phyloP scores from a whole-genome alignment of 495 filamentous ascomycete genomes.

The Neurospora cerealis region DNA sequence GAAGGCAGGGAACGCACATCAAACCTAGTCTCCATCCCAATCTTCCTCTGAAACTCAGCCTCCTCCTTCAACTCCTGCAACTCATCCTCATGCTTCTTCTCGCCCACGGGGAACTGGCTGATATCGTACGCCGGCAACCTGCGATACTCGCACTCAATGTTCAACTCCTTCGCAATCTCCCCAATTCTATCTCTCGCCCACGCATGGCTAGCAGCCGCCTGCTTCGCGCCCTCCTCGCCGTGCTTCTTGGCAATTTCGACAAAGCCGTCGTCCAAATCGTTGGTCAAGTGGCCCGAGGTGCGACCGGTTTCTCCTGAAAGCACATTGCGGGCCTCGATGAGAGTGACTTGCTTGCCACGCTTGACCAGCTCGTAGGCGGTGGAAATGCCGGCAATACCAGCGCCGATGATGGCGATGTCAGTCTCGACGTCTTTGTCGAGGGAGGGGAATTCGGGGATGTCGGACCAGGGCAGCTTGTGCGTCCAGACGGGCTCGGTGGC shows the following conservation, averaged over 20 bases:
- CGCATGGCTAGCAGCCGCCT: slow-evolving; percentile 43
- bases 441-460: slow-evolving; percentile 34
- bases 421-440: slow-evolving; percentile 28
- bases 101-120: slow-evolving; percentile 19
- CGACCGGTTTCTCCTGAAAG: slow-evolving; percentile 44
- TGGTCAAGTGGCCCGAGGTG: slow-evolving; percentile 46
- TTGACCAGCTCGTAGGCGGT: slow-evolving; percentile 43
- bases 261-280: slow-evolving; percentile 43
- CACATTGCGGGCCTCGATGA: slow-evolving; percentile 45
- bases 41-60: slow-evolving; percentile 26
- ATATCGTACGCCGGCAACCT: slow-evolving; percentile 36
- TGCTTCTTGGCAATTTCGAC: slow-evolving; percentile 40
- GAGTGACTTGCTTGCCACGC: slow-evolving; percentile 37
- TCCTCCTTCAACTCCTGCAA: slow-evolving; percentile 27
- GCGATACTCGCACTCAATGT: slow-evolving; percentile 48
- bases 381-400: slow-evolving; percentile 45
- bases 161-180: slow-evolving; percentile 34
- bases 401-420: slow-evolving; percentile 44
- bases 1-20: no score
- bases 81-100: slow-evolving; percentile 33
- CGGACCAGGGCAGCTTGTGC: slow-evolving; percentile 37
- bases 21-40: slow-evolving; percentile 36
- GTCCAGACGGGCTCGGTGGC: slow-evolving; percentile 42
- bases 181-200: slow-evolving; percentile 44
- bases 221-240: slow-evolving; percentile 34